These are phyloP conservation scores for Gentiana dahurica DNA, from an alignment of 257 asterid species.

Conservation along the genomic window DNA sequence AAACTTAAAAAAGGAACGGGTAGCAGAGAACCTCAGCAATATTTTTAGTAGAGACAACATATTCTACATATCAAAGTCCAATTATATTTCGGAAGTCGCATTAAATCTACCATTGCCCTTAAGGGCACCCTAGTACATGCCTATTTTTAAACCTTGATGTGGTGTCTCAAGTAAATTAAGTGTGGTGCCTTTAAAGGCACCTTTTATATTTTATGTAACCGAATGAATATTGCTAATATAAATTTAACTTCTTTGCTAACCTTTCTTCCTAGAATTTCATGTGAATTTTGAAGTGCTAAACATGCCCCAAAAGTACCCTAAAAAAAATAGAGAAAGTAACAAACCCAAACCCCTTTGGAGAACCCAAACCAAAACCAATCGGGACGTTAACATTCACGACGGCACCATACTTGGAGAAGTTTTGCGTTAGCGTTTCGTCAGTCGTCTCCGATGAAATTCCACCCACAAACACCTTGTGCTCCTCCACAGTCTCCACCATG, in stretches of 20 bases:
- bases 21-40: no score
- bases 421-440: constrained; percentile 47
- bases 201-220: no score
- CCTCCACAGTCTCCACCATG: constrained; percentile 63
- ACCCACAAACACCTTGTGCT: constrained; percentile 74
- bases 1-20: no score
- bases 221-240: no score
- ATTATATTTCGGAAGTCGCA: no score
- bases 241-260: constrained; percentile 17
- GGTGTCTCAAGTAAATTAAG: no score
- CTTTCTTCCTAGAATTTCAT: constrained; percentile 66
- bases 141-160: no score
- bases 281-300: constrained; percentile 59
- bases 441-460: constrained; percentile 88
- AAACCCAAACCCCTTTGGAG: constrained; percentile 81
- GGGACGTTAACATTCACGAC: constrained; percentile 51
- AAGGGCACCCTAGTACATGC: no score
- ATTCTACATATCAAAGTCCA: no score
- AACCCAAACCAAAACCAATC: constrained; percentile 49
- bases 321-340: constrained; percentile 37
- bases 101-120: no score
- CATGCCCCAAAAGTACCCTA: constrained; percentile 48
- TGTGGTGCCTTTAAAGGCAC: no score
- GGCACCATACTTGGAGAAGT: constrained; percentile 60
- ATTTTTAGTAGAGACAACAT: no score